A percentile compares a stretch with the other conserved stretches of the same genome.
Conservation (phyloP, 2,329 filamentous ascomycete species). For the Mycosphaerella sp. region DNA sequence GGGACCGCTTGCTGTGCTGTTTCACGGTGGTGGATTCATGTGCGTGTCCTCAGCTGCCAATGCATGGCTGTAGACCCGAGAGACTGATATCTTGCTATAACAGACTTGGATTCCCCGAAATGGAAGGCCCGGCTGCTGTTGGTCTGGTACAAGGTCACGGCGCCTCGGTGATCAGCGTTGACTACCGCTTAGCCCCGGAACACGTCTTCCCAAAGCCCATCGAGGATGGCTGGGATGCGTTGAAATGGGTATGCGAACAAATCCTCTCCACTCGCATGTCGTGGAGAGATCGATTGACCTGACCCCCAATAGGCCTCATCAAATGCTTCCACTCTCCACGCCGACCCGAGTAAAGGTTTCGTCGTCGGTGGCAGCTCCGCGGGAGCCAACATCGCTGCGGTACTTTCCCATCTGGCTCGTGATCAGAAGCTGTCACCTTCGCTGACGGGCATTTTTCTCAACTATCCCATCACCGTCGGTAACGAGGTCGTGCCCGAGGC, state of each 20-base stretch:
- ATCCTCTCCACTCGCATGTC: neutral
- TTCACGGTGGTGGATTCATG: constrained; percentile 37
- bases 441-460: constrained; percentile 41
- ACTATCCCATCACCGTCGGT: constrained; percentile 35
- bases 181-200: constrained; percentile 56
- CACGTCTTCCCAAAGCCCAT: constrained; percentile 56
- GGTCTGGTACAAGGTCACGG: constrained; percentile 46
- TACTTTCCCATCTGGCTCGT: constrained; percentile 37
- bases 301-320: constrained; percentile 31
- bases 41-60: neutral
- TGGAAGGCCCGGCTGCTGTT: constrained; percentile 5
- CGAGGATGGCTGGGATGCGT: constrained; percentile 57
- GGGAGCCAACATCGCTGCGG: constrained; percentile 39
- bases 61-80: neutral
- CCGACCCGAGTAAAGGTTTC: constrained; percentile 42
- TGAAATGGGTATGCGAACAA: constrained; percentile 48
- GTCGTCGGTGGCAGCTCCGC: constrained; percentile 45
- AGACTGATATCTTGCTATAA: neutral
- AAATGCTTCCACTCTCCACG: constrained; percentile 36
- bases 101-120: constrained; percentile 6
- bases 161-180: constrained; percentile 55
- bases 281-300: too few relatives aligned
- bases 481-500: constrained; percentile 35
- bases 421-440: constrained; percentile 39
- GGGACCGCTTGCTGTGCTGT: constrained; percentile 33